Percentiles rank a stretch among this genome's conserved stretches.
phyloP scores from a whole-genome alignment of 2,329 filamentous ascomycete species.

The Leptographium lundbergii region DNA sequence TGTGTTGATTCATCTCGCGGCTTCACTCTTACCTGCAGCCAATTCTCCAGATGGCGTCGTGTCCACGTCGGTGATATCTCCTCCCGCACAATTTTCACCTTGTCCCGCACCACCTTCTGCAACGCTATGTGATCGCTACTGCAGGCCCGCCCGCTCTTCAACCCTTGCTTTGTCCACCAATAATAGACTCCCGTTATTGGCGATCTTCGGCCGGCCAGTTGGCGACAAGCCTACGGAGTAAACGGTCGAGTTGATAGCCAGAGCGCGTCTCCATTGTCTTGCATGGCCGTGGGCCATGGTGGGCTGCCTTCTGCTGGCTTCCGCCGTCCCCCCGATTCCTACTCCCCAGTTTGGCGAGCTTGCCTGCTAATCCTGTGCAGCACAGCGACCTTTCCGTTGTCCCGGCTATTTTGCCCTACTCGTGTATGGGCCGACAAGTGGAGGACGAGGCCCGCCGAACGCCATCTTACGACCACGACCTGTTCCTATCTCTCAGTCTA shows the following conservation, averaged over 20 bases:
- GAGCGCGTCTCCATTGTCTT: background rate
- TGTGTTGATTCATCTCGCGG: background rate
- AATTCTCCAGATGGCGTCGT: background rate
- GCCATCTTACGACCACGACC: background rate
- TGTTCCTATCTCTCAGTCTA: background rate
- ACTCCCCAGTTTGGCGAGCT: background rate
- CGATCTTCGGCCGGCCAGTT: background rate
- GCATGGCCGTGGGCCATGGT: background rate
- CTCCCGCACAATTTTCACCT: background rate
- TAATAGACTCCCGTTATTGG: background rate
- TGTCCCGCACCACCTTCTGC: background rate
- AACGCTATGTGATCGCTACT: conserved; percentile 6
- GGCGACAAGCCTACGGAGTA: background rate
- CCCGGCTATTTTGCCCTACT: background rate
- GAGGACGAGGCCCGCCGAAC: background rate
- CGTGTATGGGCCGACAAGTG: background rate
- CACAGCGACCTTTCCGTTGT: background rate
- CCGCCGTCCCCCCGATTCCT: background rate
- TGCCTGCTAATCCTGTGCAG: background rate
- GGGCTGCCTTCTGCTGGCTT: background rate
- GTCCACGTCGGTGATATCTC: background rate
- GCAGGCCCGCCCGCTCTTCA: conserved; percentile 6
- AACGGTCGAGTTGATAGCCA: background rate
- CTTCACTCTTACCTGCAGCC: background rate
- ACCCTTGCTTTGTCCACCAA: background rate